Evolutionary conservation across 345 rosid genomes (phyloP), one percentile per base, ranked within the genome.

Genomic region (Litchi chinensis): DNA sequence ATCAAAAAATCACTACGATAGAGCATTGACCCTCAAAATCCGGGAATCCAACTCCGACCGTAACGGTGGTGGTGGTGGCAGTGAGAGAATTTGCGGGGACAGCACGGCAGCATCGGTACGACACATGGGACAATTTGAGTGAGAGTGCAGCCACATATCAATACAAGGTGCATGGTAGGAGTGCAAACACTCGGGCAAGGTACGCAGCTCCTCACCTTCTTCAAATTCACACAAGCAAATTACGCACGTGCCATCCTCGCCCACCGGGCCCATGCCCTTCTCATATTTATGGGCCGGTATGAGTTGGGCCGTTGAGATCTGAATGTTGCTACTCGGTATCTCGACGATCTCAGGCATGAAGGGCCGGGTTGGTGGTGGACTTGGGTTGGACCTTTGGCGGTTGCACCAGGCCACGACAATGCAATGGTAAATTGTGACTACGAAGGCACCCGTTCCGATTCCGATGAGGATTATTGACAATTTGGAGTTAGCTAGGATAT

Each of bases 371-470:
- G 21, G 65, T 5, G 57, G 52, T 46, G 52, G 52, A 11, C 52
- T 46, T 11, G 52, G 52, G 52, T 46, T 46, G 10, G 52, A 11
- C 52, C 52, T 46, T 0, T 7, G 18, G 1, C 22, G 79, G 37
- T 66, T 65, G 80, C 86, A 69, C 87, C 89, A 83, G 0, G 84
- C 72, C 0, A 54, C n/a, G 46, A 78, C 50, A 0, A 83, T 15
- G 82, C 90, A 86, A 13, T 87, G 88, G 88, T 87, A 87, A 76
- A 88, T 65, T 21, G 86, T 72, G 64, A 81, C 74, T 13, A 85
- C 82, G 0, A 88, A 24, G 12, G 85, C 87, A 0, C 85, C 85
- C 0, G 85, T 78, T 12, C 86, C 88, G 1, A 82, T 22, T 4
- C 84, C 79, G 22, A 80, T 24, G 10, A 87, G 76, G 70, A 82